Conservation (phyloP, 78 protist species). For the Speleostelium caveatum region DNA sequence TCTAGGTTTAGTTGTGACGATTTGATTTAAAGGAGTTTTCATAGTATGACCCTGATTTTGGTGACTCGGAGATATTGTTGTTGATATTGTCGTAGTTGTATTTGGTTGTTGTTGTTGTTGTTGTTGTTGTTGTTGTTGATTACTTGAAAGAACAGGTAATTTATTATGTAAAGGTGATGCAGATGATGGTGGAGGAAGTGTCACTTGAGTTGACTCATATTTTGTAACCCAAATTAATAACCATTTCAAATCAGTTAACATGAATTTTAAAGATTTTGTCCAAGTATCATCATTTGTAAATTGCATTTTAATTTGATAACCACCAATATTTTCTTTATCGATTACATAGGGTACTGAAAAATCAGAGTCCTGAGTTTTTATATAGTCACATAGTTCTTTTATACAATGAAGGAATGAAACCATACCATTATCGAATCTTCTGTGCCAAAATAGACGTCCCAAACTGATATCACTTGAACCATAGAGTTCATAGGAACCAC, state of each 20-base stretch:
- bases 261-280: slow-evolving; percentile 89
- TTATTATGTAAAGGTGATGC: neutral
- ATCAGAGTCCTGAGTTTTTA: slow-evolving; percentile 33
- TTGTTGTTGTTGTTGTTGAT: neutral
- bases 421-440: slow-evolving; percentile 91
- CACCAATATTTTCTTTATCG: slow-evolving; percentile 83
- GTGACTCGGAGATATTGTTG: no score
- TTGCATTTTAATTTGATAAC: slow-evolving; percentile 61
- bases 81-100: no score
- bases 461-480: slow-evolving; percentile 63
- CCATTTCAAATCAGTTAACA: slow-evolving; percentile 91
- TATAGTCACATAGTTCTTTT: slow-evolving; percentile 66
- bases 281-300: slow-evolving; percentile 87
- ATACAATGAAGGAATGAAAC: slow-evolving; percentile 88
- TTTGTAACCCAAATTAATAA: slow-evolving; percentile 82
- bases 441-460: slow-evolving; percentile 77
- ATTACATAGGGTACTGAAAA: slow-evolving; percentile 82
- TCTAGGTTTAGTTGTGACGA: no score
- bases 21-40: no score
- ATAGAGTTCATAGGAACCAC: slow-evolving; percentile 25
- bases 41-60: no score
- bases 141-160: no score
- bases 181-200: neutral
- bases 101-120: neutral
- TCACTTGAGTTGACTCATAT: slow-evolving; percentile 52